Percentiles rank a stretch among this genome's conserved stretches.
Evolutionary conservation across 1,139 yeast genomes (phyloP).

Genomic region (Pichia sp.): DNA sequence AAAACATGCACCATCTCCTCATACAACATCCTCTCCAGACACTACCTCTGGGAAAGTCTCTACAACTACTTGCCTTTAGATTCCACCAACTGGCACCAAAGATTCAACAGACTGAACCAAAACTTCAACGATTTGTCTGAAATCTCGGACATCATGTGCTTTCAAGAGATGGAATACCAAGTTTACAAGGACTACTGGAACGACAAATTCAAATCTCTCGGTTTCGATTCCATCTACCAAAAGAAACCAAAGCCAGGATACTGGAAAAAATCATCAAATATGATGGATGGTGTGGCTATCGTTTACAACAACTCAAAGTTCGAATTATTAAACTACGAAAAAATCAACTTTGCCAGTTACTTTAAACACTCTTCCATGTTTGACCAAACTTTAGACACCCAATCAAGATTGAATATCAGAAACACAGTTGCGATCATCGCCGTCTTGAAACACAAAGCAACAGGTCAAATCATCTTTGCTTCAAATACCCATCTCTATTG

Average conservation of each 20-base stretch:
- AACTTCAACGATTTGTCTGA: constrained; percentile 38
- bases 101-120: constrained; percentile 45
- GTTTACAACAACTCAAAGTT: constrained; percentile 48
- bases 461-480: constrained; percentile 42
- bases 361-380: constrained; percentile 34
- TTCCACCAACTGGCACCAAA: constrained; percentile 46
- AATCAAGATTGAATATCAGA: constrained; percentile 41
- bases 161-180: constrained; percentile 55
- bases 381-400: constrained; percentile 39
- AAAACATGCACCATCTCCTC: constrained; percentile 40
- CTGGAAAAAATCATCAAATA: constrained; percentile 45
- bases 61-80: constrained; percentile 47
- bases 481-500: constrained; percentile 63
- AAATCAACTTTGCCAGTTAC: constrained; percentile 43
- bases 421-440: constrained; percentile 56
- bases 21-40: constrained; percentile 53
- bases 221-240: constrained; percentile 45
- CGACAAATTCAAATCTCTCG: constrained; percentile 19
- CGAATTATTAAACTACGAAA: constrained; percentile 41
- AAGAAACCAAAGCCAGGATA: constrained; percentile 49
- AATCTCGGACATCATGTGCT: constrained; percentile 54
- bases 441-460: constrained; percentile 42
- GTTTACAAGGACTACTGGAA: constrained; percentile 49
- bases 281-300: constrained; percentile 58
- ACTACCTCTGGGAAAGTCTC: constrained; percentile 57